Base-by-base conservation (phyloP, 78 protist genomes). In the Cavenderia fasciculata region DNA sequence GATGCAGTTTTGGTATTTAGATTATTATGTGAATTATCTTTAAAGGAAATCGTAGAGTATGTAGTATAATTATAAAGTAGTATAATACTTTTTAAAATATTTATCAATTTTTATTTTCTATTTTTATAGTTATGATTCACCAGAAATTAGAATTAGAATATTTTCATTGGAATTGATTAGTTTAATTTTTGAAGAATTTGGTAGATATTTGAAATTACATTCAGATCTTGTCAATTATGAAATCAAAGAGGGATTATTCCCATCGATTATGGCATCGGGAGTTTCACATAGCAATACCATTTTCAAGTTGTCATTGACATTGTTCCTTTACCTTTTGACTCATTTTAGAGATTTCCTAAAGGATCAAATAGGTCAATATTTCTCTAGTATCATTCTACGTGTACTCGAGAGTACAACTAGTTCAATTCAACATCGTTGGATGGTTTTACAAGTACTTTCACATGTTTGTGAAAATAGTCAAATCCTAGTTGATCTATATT, bases 301-400 rank as follows among this genome's bases (percentile, higher is more conserved):
- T 8, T 94, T 94, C 44, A 92, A 78, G 54, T 40, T 94, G 27
- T 71, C 97, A 8, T 86, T 97, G 65, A 44, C 86, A 46, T 75
- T 96, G 34, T 97, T 97, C 85, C 43, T 87, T 36, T 52, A 69
- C 1, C 41, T 96, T 29, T 65, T 95, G 4, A 27, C 66, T 0
- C 68, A 70, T 59, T 97, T 94, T 86, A 92, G 95, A 92, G 77
- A 31, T 14, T 85, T 91, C 69, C 95, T 97, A 65, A 96, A 92
- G 73, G 86, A 94, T 29, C 96, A 96, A 71, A 75, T 97, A 18
- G 98, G 98, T 1, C 96, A 97, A 18, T 95, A 96, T 92, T 96
- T 96, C 94, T 44, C 90, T 11, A 89, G 92, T 63, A 66, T 98
- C 54, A 89, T 97, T 33, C 40, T 98, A 29, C 76, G 85, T 23